Evolutionary conservation across 129 eudicot genomes (phyloP).

Genomic region (Gnaphalium uliginosum): DNA sequence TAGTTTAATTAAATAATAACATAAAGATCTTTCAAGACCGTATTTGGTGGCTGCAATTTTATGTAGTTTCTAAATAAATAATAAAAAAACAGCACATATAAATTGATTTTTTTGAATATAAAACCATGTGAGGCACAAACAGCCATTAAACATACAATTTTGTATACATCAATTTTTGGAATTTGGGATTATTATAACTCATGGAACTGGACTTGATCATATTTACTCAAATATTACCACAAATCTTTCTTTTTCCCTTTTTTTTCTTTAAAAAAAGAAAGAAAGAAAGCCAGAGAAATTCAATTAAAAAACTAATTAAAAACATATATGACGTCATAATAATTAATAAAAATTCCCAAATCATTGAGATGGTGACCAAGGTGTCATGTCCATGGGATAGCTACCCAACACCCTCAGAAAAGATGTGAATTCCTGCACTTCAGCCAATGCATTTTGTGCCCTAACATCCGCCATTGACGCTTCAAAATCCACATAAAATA

Average conservation of each 20-base stretch:
- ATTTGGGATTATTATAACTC: slow-evolving; percentile 18
- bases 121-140: background rate
- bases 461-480: slow-evolving; percentile 95
- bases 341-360: slow-evolving; percentile 1
- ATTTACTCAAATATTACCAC: slow-evolving; percentile 33
- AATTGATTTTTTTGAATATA: background rate
- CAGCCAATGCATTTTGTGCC: slow-evolving; percentile 93
- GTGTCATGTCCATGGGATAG: slow-evolving; percentile 96
- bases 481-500: slow-evolving; percentile 91
- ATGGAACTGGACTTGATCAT: slow-evolving; percentile 1
- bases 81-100: background rate
- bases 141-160: slow-evolving; percentile 7
- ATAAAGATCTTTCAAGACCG: background rate
- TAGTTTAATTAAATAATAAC: background rate
- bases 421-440: slow-evolving; percentile 90
- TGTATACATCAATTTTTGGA: slow-evolving; percentile 1
- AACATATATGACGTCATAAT: slow-evolving; percentile 21
- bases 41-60: background rate
- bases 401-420: slow-evolving; percentile 94
- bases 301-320: background rate
- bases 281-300: slow-evolving; percentile 7
- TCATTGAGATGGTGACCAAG: slow-evolving; percentile 68
- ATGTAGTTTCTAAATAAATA: too few relatives aligned
- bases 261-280: too few relatives aligned
- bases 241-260: too few relatives aligned